Conservation (phyloP, 2,329 filamentous ascomycete genomes). For the Diaporthe vaccinii region DNA sequence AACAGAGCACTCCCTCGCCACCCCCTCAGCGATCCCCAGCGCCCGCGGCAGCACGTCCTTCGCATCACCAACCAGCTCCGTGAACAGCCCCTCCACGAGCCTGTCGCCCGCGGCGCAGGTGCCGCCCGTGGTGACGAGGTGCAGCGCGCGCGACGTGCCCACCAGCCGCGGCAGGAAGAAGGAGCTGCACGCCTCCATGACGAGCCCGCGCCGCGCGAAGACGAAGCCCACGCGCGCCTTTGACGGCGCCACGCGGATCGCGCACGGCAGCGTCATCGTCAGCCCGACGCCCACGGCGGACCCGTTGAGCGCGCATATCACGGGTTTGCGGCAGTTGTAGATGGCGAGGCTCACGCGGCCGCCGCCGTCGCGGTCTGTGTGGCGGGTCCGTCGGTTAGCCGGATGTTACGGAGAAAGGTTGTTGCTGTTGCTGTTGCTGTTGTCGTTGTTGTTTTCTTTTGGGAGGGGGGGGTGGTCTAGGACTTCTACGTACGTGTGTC, state of each 20-base stretch:
- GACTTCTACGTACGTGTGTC: conserved; percentile 43
- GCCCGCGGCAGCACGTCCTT: conserved; percentile 75
- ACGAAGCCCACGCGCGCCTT: conserved; percentile 80
- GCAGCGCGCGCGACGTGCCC: conserved; percentile 73
- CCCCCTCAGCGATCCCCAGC: conserved; percentile 75
- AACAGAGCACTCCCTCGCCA: conserved; percentile 74
- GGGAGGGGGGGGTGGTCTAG: not conserved
- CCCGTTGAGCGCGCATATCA: conserved; percentile 71
- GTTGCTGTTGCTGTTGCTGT: not conserved
- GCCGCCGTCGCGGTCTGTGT: conserved; percentile 61
- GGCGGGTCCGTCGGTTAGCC: not conserved
- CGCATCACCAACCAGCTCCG: conserved; percentile 63
- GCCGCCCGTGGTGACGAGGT: conserved; percentile 76
- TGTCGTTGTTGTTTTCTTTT: too few species aligned
- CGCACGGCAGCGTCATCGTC: conserved; percentile 71
- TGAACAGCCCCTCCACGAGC: conserved; percentile 73
- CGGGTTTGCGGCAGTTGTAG: conserved; percentile 69
- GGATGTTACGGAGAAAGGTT: not conserved
- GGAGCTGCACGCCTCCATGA: conserved; percentile 79
- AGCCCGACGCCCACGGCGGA: conserved; percentile 72
- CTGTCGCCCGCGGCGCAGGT: conserved; percentile 67
- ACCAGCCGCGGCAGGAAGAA: conserved; percentile 81
- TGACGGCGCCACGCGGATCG: conserved; percentile 65
- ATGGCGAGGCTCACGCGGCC: conserved; percentile 68
- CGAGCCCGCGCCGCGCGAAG: conserved; percentile 77